Evolutionary conservation across 2,329 filamentous ascomycete species (phyloP).

Genomic region (Sporothrix inflata): DNA sequence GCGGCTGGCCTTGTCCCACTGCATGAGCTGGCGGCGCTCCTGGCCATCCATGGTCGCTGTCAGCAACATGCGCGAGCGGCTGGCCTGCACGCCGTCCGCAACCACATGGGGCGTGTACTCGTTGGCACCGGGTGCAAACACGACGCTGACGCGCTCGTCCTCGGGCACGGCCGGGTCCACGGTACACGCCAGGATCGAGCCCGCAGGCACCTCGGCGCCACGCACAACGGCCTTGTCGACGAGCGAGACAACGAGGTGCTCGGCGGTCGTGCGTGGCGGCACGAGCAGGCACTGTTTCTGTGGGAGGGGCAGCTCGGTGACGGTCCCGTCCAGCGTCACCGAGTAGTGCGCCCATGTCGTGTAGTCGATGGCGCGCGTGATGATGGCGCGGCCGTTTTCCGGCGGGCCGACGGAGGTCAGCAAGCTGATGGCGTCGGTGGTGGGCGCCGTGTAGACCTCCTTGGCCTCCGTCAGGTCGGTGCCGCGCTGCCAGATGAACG

Average conservation of each 20-base stretch:
- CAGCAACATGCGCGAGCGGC: not conserved
- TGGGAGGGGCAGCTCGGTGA: slow-evolving; percentile 6
- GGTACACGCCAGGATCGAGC: not conserved
- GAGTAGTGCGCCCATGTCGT: not conserved
- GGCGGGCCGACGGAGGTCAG: slow-evolving; percentile 4
- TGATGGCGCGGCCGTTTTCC: slow-evolving; percentile 5
- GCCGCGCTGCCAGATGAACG: slow-evolving; percentile 6
- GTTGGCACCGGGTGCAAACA: not conserved
- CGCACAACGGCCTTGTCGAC: slow-evolving; percentile 3
- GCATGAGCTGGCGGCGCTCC: not conserved
- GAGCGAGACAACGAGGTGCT: slow-evolving; percentile 1
- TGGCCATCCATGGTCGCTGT: not conserved
- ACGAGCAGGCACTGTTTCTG: not conserved
- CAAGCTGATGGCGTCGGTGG: not conserved
- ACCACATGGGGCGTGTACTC: slow-evolving; percentile 10
- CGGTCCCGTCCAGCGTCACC: not conserved
- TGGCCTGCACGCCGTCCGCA: slow-evolving; percentile 5
- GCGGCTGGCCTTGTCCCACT: slow-evolving; percentile 10
- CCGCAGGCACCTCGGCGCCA: slow-evolving; percentile 3
- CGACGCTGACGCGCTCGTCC: slow-evolving; percentile 4
- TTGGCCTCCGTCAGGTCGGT: not conserved
- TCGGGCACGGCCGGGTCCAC: not conserved
- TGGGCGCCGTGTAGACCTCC: not conserved
- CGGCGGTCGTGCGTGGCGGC: not conserved
- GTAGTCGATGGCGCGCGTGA: slow-evolving; percentile 9